Base-by-base conservation (phyloP, 495 filamentous ascomycete species). In the Neurospora sp. region DNA sequence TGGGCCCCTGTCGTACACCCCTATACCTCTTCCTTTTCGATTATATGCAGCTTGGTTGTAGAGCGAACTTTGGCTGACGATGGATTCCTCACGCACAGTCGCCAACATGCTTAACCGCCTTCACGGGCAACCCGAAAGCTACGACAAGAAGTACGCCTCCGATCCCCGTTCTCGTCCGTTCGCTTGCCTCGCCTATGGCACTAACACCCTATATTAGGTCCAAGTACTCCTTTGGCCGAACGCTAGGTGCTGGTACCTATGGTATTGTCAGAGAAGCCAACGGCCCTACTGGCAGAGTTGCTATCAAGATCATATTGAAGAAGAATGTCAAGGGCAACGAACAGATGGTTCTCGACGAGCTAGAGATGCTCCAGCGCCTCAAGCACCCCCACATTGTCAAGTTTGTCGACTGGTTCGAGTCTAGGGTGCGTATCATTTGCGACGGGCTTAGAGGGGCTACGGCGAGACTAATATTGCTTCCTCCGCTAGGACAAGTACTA, bases 341-440 rank as follows among this genome's bases (percentile, higher is more conserved):
- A 84, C 89, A 89, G 79, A 99, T 99, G 96, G 96, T 99, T 39
- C 94, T 96, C 79, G 96, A 98, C 84, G 96, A 99, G 84, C 86
- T 99, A 77, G 88, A 93, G 72, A 91, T 99, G 88, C 85, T 99
- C 75, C 93, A 97, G 83, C 85, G 87, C 42, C 88, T 99, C 76
- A 87, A 94, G 75, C 96, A 99, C 81, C 93, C 93, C 38, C 93
- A 98, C 83, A 99, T 99, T 79, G 96, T 99, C 82, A 91, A 91
- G 73, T 99, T 99, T 79, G 92, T 94, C 76, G 96, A 99, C 82
- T 99, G 96, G 96, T 99, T 99, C 78, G 96, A 99, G 84, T 98
- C 95, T 66, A 93, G 93, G 78, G 91, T 92, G 79, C 69, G 86
- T 82, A 37, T 22, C 27, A 12, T 46, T 69, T 59, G 16, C 41